Evolutionary conservation across 805 yeast genomes (phyloP), one percentile per base, ranked within the genome.

Genomic region (Isabelozyma gotoi): DNA sequence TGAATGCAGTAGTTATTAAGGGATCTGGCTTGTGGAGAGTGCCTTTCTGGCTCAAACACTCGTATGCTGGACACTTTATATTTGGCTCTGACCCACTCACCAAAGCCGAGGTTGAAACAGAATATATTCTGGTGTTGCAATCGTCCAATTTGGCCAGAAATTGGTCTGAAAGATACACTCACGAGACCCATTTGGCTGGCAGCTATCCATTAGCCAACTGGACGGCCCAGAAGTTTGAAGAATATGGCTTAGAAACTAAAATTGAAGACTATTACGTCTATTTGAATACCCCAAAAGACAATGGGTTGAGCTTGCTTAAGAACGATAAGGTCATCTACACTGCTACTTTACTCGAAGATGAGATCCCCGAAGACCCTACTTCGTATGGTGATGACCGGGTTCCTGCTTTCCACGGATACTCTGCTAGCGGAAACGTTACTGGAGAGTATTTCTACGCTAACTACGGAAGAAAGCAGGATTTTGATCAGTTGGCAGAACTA

Each of bases 361-460:
- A 53, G 7, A 44, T 77, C 17, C 55, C 59, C 4, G 73, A 68
- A 20, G 80, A 74, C 48, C 50, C 60, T 17, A 65, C 76, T 12
- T 57, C 76, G 20, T 50, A 58, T 15, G 69, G 69, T 19, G 57
- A 68, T 43, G 68, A 69, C 43, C 48, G 56, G 21, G 66, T 63
- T 34, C 80, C 77, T 2, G 80, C 83, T 0, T 82, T 76, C 53
- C 80, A 82, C 60, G 82, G 81, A 0, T 85, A 83, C 52, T 81
- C 86, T 1, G 81, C 84, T 7, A 76, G 74, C 52, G 90, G 88
- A 1, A 74, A 78, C 41, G 80, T 80, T 10, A 73, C 77, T 3
- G 77, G 80, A 0, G 65, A 70, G 32, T 85, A 66, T 50, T 72
- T 84, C 0, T 84, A 70, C 57, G 85, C 73, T 5, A 84, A 84